A percentile compares a stretch with the other conserved stretches of the same genome.
Conservation (phyloP, 106 monocot species). For the Acorus gramineus region DNA sequence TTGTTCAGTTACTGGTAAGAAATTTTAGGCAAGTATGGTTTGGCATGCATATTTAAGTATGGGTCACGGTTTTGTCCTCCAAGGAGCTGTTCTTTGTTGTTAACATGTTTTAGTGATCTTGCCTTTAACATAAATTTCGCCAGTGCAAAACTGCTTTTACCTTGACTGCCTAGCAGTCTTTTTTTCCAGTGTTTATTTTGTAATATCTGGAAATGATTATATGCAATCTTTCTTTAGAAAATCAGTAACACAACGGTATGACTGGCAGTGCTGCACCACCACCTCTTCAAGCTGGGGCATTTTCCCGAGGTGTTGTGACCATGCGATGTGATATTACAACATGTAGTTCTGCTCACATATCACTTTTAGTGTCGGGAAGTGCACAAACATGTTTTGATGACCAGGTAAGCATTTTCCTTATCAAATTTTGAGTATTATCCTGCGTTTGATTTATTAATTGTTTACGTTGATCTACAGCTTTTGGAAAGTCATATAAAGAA, state of each 20-base stretch:
- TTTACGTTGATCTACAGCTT: slow-evolving; percentile 30
- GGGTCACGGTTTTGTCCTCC: too few relatives aligned
- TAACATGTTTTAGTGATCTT: too few relatives aligned
- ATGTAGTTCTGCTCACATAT: slow-evolving; percentile 76
- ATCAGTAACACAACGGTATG: neutral
- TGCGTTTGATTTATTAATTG: neutral
- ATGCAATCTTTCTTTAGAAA: too few relatives aligned
- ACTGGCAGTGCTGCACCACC: slow-evolving; percentile 75
- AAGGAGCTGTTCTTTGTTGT: too few relatives aligned
- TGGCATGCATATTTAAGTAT: too few relatives aligned
- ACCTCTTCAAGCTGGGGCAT: slow-evolving; percentile 66
- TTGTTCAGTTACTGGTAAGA: too few relatives aligned
- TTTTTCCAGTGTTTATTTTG: too few relatives aligned
- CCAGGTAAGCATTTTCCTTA: slow-evolving; percentile 32
- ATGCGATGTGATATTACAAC: slow-evolving; percentile 91
- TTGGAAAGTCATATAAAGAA: slow-evolving; percentile 78
- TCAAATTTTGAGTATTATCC: neutral
- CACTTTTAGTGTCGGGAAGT: slow-evolving; percentile 81
- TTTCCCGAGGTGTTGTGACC: slow-evolving; percentile 88
- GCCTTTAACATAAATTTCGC: too few relatives aligned
- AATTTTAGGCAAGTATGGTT: too few relatives aligned
- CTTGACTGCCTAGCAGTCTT: too few relatives aligned
- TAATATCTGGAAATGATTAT: too few relatives aligned
- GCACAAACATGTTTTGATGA: slow-evolving; percentile 93
- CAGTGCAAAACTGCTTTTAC: too few relatives aligned